Evolutionary conservation across 75 land plant species (phyloP).

Genomic region (Cunninghamia lanceolata): DNA sequence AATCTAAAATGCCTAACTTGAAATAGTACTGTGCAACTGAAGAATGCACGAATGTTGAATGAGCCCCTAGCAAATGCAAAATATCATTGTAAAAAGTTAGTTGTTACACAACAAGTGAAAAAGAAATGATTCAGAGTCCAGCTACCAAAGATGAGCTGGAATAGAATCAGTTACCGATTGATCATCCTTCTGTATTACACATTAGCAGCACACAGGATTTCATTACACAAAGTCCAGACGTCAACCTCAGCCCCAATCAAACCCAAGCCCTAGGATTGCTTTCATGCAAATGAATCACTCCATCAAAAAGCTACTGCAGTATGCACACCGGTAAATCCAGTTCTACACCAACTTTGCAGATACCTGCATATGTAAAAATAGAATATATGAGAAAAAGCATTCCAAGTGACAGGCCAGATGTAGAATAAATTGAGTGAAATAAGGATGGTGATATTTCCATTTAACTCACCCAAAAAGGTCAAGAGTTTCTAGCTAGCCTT

Average conservation of each 20-base stretch:
- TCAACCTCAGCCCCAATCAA: not conserved
- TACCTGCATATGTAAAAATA: not conserved
- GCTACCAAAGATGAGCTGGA: slow-evolving; percentile 1
- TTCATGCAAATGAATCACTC: not conserved
- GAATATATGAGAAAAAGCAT: not conserved
- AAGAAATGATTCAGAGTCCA: not conserved
- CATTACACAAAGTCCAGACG: not conserved
- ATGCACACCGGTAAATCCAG: not conserved
- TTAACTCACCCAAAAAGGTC: not conserved
- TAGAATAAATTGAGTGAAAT: not conserved
- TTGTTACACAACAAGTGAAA: not conserved
- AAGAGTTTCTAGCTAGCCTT: not conserved
- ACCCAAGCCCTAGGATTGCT: not conserved
- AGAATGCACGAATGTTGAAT: not conserved
- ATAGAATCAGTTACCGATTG: not conserved
- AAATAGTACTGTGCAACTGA: not conserved
- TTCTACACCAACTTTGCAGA: not conserved
- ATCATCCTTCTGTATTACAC: not conserved
- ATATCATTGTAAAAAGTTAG: not conserved
- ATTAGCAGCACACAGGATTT: not conserved
- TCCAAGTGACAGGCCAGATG: not conserved
- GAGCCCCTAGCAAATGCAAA: not conserved
- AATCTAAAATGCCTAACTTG: not conserved
- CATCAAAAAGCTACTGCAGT: not conserved
- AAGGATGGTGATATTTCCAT: not conserved